Base-by-base conservation (phyloP, 495 filamentous ascomycete species). In the Neurospora sp. region DNA sequence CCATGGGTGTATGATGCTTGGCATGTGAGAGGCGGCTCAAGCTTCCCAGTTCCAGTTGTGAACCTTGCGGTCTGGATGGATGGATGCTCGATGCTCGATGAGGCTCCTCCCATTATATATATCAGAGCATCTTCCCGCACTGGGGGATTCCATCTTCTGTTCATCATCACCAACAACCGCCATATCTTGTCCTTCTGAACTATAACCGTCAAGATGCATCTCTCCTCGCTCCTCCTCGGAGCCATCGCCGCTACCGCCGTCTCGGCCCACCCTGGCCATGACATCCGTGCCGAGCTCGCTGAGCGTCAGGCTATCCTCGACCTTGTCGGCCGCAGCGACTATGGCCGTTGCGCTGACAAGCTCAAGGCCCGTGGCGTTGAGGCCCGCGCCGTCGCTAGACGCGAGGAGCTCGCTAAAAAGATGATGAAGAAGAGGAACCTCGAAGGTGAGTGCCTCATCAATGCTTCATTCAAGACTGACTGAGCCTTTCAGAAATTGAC, bases 361-460 rank as follows among this genome's bases (percentile, higher is more conserved):
- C 77, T 89, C 61, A 83, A 79, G 76, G 82, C 84, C n/a, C 84
- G 85, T 27, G 87, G 87, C 45, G 74, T 81, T 9, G 81, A 86
- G 72, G 78, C 74, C 45, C 80, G 80, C 70, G 84, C 82, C 72
- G 73, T 87, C 14, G 81, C 82, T 39, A 82, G 87, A 41, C 87
- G 87, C 45, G 70, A 82, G 53, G 75, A 73, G 38, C 65, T 72
- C 38, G 75, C 70, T 61, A 71, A 45, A 39, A 72, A 74, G 78
- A 69, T 76, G 45, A 75, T 69, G 68, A 74, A 74, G 75, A 72
- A 65, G 75, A 73, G 71, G 37, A 74, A 73, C 38, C 35, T 80
- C 53, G 53, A 74, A 42, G 35, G 74, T 70, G 27, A 65, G 27
- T 65, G 3, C 27, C 31, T 27, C 3, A 41, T 8, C 78, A 83